Conservation (phyloP, 106 monocot genomes). For the Posidonia australis region DNA sequence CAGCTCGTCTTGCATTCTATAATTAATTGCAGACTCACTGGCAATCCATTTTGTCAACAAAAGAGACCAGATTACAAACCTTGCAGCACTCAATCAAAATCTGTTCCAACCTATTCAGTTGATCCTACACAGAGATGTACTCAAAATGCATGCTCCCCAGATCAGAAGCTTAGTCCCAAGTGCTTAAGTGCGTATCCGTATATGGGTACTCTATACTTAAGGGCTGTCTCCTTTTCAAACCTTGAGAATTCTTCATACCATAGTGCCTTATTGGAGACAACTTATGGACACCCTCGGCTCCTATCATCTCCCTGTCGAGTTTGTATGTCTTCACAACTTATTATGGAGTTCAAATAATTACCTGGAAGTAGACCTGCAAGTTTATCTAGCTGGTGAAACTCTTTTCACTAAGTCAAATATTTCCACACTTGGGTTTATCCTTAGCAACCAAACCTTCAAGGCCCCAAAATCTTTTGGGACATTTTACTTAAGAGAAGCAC, state of each 20-base stretch:
- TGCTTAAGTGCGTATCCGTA: slow-evolving; percentile 56
- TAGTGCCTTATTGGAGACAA: slow-evolving; percentile 11
- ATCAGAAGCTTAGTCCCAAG: slow-evolving; percentile 38
- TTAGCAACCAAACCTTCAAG: slow-evolving; percentile 45
- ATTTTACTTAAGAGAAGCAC: slow-evolving; percentile 25
- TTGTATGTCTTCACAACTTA: slow-evolving; percentile 31
- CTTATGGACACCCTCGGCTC: slow-evolving; percentile 20
- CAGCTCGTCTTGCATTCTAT: too few relatives aligned
- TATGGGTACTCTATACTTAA: slow-evolving; percentile 48
- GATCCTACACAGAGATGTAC: too few relatives aligned
- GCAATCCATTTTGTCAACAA: too few relatives aligned
- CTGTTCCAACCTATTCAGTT: too few relatives aligned
- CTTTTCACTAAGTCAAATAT: slow-evolving; percentile 34
- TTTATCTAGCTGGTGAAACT: slow-evolving; percentile 36
- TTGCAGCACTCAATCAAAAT: too few relatives aligned
- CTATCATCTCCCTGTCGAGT: slow-evolving; percentile 29
- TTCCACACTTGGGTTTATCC: slow-evolving; percentile 28
- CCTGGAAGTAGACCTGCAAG: slow-evolving; percentile 25
- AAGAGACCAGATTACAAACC: too few relatives aligned
- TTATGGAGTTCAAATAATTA: slow-evolving; percentile 24
- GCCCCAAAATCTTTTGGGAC: slow-evolving; percentile 40
- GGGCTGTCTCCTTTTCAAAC: slow-evolving; percentile 46
- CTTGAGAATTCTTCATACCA: slow-evolving; percentile 28
- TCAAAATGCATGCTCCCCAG: too few relatives aligned
- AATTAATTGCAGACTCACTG: too few relatives aligned